Base-by-base conservation (phyloP, 306 rosid species). In the Cicer judaicum region DNA sequence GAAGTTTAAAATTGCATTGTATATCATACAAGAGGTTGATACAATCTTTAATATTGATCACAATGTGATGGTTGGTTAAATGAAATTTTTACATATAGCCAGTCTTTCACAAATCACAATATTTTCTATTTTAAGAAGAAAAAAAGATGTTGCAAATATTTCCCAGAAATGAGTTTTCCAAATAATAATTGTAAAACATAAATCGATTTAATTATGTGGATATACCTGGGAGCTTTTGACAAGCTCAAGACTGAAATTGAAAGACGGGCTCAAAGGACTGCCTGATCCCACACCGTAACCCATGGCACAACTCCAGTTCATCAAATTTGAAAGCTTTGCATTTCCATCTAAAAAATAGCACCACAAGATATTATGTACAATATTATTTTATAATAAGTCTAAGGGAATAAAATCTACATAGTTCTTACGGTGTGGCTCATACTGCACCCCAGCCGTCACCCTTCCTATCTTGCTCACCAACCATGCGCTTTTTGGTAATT, bases 271-370 rank as follows among this genome's bases (percentile, higher is more conserved):
- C 92, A 89, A 70, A 56, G 95, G 99, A 80, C 96, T 92, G 63
- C 92, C 84, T 24, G 93, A 90, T 82, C 99, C 97, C 81, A 81
- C 92, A 44, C 90, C 93, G 76, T 92, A 94, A 74, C 93, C 93
- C 81, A 91, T 78, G 39, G 95, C 98, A 78, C 90, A 89, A 47
- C 97, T 93, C 98, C 97, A 93, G 83, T 91, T 91, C 87, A 59
- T 91, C 75, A 88, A 80, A 83, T 88, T 85, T 78, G 72, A 78
- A 61, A 72, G 89, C 46, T 84, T 84, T 61, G 77, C 76, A 18
- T 65, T 84, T 77, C 90, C 93, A 80, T 83, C 96, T 93, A 49
- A 21, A 82, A 73, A 63, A 46, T 47, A 76, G 53, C 71, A 73
- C 50, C 60, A 78, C 69, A 14, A 69, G 29, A 70, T 70, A 29